These are phyloP conservation scores for Sugiyamaella boreocaroliniensis DNA, from an alignment of 805 yeast genomes.

Conservation along the genomic window DNA sequence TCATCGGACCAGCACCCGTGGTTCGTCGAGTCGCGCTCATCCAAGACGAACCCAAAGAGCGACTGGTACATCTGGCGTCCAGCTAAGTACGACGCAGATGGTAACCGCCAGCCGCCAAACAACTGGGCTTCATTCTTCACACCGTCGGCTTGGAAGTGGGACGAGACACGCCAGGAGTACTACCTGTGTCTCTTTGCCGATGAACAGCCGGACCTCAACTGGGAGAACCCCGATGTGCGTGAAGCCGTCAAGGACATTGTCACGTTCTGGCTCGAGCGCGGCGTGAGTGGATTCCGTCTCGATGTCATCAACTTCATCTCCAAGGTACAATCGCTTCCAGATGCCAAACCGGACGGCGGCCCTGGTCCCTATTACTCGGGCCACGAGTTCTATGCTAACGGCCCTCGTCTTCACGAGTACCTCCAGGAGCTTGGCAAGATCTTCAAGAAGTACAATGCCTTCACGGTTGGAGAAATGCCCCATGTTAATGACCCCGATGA, in stretches of 20 bases:
- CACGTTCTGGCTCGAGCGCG: conserved; percentile 48
- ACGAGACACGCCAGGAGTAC: conserved; percentile 48
- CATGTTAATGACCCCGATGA: conserved; percentile 29
- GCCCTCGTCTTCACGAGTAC: conserved; percentile 53
- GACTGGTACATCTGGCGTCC: conserved; percentile 59
- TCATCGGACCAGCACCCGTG: conserved; percentile 50
- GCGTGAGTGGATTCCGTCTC: conserved; percentile 52
- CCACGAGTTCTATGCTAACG: conserved; percentile 34
- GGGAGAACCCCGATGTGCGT: conserved; percentile 46
- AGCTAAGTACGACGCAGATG: conserved; percentile 40
- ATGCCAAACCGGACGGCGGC: conserved; percentile 43
- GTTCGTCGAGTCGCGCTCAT: conserved; percentile 50
- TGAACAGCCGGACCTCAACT: conserved; percentile 54
- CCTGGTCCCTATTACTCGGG: conserved; percentile 38
- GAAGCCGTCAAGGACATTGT: conserved; percentile 41
- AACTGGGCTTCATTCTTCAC: conserved; percentile 50
- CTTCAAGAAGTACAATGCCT: conserved; percentile 41
- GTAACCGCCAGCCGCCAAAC: conserved; percentile 49
- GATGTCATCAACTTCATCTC: conserved; percentile 51
- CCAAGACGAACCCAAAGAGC: conserved; percentile 47
- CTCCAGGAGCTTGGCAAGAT: conserved; percentile 44
- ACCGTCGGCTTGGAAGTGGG: conserved; percentile 53
- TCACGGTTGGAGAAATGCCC: conserved; percentile 55
- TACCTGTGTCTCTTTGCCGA: conserved; percentile 48
- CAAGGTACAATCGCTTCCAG: conserved; percentile 40